Conservation (phyloP, 306 rosid genomes). For the Vachellia collinsii region DNA sequence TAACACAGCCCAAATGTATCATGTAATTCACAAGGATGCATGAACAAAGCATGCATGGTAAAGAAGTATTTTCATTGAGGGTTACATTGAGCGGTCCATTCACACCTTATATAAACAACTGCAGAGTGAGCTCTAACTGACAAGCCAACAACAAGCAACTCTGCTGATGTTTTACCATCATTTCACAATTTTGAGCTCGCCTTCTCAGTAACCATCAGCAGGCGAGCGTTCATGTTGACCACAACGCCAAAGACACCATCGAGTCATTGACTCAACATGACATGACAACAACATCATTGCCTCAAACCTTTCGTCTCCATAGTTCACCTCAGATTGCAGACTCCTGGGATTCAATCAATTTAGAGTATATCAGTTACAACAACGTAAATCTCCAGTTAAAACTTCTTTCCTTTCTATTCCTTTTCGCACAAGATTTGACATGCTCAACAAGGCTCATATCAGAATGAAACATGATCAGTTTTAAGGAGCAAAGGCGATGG, state of each 20-base stretch:
- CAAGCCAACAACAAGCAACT: not conserved
- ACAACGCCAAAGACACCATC: not conserved
- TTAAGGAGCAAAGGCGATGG: not conserved
- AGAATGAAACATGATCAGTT: not conserved
- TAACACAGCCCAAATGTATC: not conserved
- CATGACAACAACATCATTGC: not conserved
- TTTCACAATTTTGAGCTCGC: not conserved
- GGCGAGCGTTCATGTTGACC: not conserved
- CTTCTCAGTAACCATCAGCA: not conserved
- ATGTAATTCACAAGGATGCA: not conserved
- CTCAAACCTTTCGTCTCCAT: conserved; percentile 13
- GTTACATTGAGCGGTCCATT: not conserved
- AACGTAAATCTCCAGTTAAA: conserved; percentile 17
- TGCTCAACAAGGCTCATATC: not conserved
- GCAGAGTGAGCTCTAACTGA: not conserved
- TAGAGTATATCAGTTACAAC: conserved; percentile 26
- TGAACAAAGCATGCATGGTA: not conserved
- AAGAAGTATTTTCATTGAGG: not conserved
- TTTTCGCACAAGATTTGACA: not conserved
- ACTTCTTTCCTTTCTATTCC: not conserved
- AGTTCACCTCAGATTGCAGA: conserved; percentile 36
- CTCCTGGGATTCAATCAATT: conserved; percentile 52
- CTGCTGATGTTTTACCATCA: not conserved
- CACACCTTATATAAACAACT: not conserved
- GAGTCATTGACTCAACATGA: not conserved